These are phyloP conservation scores for Panellus pusillus DNA, from an alignment of 768 basidiomycete genomes.

Conservation along the genomic window DNA sequence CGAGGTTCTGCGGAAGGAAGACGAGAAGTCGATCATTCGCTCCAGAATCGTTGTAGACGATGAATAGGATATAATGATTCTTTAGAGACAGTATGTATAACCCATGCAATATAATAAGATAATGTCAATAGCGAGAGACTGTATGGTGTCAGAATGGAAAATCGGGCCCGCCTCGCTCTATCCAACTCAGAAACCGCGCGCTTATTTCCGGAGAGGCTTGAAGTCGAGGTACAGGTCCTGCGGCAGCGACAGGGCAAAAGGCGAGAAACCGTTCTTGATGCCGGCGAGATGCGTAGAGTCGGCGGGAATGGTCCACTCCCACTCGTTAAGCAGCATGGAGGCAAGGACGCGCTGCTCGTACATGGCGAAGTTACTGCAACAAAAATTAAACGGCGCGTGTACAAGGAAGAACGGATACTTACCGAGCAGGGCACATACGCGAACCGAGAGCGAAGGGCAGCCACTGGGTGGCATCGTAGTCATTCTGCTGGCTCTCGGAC, in stretches of 20 bases:
- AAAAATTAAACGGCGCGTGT: too few species aligned
- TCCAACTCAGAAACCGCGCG: too few species aligned
- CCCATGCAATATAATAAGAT: too few species aligned
- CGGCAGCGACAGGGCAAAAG: slow-evolving; percentile 9
- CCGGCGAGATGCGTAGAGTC: neutral
- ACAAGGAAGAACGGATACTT: too few species aligned
- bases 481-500: neutral
- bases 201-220: neutral
- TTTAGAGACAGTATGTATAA: too few species aligned
- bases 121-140: too few species aligned
- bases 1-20: too few species aligned
- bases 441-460: slow-evolving; percentile 35
- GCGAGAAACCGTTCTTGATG: slow-evolving; percentile 7
- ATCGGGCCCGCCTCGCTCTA: too few species aligned
- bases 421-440: slow-evolving; percentile 33
- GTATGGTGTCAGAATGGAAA: too few species aligned
- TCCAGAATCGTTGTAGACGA: too few species aligned
- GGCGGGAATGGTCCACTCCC: slow-evolving; percentile 5
- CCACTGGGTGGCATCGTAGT: slow-evolving; percentile 16
- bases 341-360: slow-evolving; percentile 13
- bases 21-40: too few species aligned
- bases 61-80: too few species aligned
- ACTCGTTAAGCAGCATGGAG: slow-evolving; percentile 5
- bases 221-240: slow-evolving; percentile 6
- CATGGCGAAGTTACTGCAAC: slow-evolving; percentile 3